Evolutionary conservation across 805 yeast species (phyloP), one percentile per base, ranked within the genome.

Genomic region (Lipomyces starkeyi): DNA sequence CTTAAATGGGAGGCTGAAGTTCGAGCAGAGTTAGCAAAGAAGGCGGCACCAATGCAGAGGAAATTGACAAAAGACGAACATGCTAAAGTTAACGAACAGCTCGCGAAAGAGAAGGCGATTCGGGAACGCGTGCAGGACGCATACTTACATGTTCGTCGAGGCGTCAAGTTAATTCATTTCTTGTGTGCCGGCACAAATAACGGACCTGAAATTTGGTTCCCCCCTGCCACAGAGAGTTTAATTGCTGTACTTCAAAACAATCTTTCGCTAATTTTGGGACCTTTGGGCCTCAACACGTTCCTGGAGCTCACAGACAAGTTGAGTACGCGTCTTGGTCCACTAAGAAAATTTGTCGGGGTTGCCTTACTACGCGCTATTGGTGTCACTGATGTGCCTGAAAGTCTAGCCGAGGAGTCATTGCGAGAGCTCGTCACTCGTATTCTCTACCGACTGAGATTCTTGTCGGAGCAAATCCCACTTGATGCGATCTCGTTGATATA

Each of bases 1-100:
- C 80, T 85, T 67, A 87, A 91, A 77, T 94, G 98, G 98, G 99
- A 95, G 76, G 93, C 89, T 73, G 85, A 85, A 62, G 84, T 95
- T 40, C 86, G 94, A 74, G 87, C 87, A 70, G 94, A 92, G 74
- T 82, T 93, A 49, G 88, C 89, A 0, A 73, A 66, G 53, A 63
- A 74, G 27, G 72, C 71, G 2, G 71, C 66, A 7, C 69, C 67
- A 2, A 59, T 69, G 22, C 62, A 66, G 57, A 88, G 84, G 78
- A 90, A 90, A 74, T 80, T 88, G 54, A 84, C 96, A 2, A 89
- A 87, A 71, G 98, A 93, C 75, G 97, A 95, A 68, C 90, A 87
- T 69, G 80, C 75, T 0, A 76, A 85, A 62, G 88, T 91, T 1
- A 84, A 84, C 58, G 86, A 84, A 58, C 94, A 91, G 74, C 72